Evolutionary conservation across 2,329 filamentous ascomycete species (phyloP), one percentile per base, ranked within the genome.

Genomic region (Ceratocystis alfenasii): DNA sequence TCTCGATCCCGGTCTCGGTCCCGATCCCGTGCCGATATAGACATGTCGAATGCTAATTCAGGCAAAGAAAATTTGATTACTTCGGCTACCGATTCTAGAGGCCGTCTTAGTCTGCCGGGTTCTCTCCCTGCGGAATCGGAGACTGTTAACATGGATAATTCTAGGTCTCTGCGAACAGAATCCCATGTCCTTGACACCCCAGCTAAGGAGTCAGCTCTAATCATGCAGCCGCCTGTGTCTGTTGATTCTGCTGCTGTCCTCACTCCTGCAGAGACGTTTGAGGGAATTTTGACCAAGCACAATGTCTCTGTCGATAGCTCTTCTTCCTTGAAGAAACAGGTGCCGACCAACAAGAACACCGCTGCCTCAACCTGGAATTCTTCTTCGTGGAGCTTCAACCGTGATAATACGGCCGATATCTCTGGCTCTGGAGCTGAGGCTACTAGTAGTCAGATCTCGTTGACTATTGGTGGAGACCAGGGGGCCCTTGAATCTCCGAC

Each of bases 1-100:
- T 64, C 62, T 5, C 65, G 62, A 1, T 64, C 65, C 5, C 63
- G 66, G 7, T 64, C 57, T 28, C 46, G 66, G 28, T 68, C 66
- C 10, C 60, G 64, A 4, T 59, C 59, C 36, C 48, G 8, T n/a
- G 36, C 22, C 3, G 63, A 60, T 3, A 28, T 61, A 5, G 60
- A 68, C 28, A 7, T 66, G 15, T n/a, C 64, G 2, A 59, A 50
- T 8, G 15, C 25, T 30, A 20, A 60, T 22, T n/a, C 25, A 0
- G 48, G 6, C 17, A 46, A 60, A 12, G 46, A 65, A 36, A 22
- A 25, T 5, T 6, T 57, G 15, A 44, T 68, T 45, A 64, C 66
- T 10, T 68, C 60, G n/a, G 44, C 66, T 41, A 68, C 64, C 0
- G 64, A 65, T 22, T 53, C 63, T 25, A 28, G 64, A 25, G 66